phyloP scores from a whole-genome alignment of 139 green algal genomes.

The Klebsormidium nitens region DNA sequence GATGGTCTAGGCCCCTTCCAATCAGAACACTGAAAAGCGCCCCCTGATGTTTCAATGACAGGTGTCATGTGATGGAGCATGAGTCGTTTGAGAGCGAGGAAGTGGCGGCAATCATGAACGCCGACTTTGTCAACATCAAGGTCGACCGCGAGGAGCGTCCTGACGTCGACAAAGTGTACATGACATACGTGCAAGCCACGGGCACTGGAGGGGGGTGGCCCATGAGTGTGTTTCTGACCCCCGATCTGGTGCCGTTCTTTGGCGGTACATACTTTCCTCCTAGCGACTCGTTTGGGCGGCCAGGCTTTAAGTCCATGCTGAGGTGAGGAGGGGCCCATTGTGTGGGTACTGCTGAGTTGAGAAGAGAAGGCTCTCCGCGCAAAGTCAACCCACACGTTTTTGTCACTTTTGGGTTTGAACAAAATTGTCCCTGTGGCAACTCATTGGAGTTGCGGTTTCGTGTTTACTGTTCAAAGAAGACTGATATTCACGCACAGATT shows the following conservation, averaged over 20 bases:
- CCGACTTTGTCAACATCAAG: conserved; percentile 75
- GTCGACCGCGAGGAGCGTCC: conserved; percentile 84
- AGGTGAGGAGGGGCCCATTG: conserved; percentile 8
- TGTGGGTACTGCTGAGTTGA: no score
- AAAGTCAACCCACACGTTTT: no score
- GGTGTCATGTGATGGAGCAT: conserved; percentile 87
- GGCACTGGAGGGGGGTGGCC: conserved; percentile 56
- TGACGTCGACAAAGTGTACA: conserved; percentile 80
- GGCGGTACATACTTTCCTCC: conserved; percentile 69
- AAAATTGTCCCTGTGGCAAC: no score
- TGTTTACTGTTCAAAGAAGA: no score
- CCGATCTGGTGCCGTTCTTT: conserved; percentile 71
- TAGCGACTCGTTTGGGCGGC: conserved; percentile 50
- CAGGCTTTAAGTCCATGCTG: conserved; percentile 62
- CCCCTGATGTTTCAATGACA: no score
- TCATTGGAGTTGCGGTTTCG: no score
- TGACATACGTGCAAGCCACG: conserved; percentile 74
- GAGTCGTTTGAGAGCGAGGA: conserved; percentile 80
- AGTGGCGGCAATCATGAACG: conserved; percentile 70
- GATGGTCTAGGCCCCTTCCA: no score
- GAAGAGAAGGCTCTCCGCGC: no score
- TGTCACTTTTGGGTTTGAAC: no score
- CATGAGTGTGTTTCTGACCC: conserved; percentile 68
- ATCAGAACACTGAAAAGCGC: no score
- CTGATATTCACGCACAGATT: no score